Evolutionary conservation across 768 basidiomycete species (phyloP), one percentile per base, ranked within the genome.

Genomic region (Pulveroboletus sp.): DNA sequence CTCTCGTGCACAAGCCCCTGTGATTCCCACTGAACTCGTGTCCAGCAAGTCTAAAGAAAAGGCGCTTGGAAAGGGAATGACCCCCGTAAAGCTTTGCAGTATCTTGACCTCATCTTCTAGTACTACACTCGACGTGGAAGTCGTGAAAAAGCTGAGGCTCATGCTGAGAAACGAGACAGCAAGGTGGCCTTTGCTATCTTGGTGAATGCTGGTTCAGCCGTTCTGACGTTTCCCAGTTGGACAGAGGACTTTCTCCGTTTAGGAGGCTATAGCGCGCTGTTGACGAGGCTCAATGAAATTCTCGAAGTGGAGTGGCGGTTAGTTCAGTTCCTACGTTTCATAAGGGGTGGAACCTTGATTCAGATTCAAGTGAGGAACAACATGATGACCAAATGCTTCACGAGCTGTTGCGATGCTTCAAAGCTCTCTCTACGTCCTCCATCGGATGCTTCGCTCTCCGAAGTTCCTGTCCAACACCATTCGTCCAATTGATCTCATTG

Each of bases 251-350:
- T 98, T 62, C 66, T 96, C 42, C 77, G 77, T 43, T 68, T 81
- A 21, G 91, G 93, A 14, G 96, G 96, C 1, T 99, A 98, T 61
- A 78, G 82, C 9, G 84, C 86, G 2, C 71, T 99, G 30, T 66
- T 97, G 37, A 89, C 85, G 0, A 76, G 92, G 47, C 70, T 98
- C 21, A 89, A 93, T 51, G 94, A 99, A 68, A 77, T 98, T 15
- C 76, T 99, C 1, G 89, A 93, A 59, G 82, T 97, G 32, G 96
- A 99, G 69, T 99, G 96, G 96, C 84, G 95, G 91, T 90, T 57
- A 52, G 82, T 72, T n/a, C 7, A 31, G n/a, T 18, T 36, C 21
- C 24, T 46, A 0, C 43, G 33, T 38, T 17, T 18, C 18, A 18
- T 18, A 39, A 46, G 8, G 30, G 39, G 33, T 35, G 7, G 31